Conservation (phyloP, 345 rosid species). For the Dipteronia dyeriana region DNA sequence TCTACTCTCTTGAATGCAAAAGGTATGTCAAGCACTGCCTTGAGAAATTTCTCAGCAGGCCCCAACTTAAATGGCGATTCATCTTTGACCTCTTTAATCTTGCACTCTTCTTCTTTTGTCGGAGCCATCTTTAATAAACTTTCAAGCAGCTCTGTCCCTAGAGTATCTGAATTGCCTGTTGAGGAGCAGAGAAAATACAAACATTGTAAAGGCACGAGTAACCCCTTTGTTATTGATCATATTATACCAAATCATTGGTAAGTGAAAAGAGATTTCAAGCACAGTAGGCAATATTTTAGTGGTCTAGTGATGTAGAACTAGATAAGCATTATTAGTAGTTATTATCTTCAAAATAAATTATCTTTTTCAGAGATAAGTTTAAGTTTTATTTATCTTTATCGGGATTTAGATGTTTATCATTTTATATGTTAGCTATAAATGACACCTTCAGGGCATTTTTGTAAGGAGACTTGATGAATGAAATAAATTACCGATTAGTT, state of each 20-base stretch:
- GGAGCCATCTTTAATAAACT: conserved; percentile 96
- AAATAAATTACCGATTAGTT: no score
- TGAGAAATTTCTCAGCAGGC: conserved; percentile 93
- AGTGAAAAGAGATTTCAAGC: background rate
- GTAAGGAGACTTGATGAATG: no score
- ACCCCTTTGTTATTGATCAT: background rate
- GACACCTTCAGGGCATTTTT: no score
- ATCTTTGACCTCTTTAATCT: conserved; percentile 73
- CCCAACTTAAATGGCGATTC: conserved; percentile 80
- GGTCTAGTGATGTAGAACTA: no score
- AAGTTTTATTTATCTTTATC: no score
- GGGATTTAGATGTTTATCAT: no score
- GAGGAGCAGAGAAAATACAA: background rate
- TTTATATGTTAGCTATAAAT: no score
- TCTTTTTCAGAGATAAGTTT: no score
- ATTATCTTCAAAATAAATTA: no score
- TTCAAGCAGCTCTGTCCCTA: conserved; percentile 93
- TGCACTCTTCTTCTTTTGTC: conserved; percentile 80
- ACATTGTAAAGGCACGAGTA: background rate
- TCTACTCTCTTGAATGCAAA: conserved; percentile 86
- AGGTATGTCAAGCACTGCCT: conserved; percentile 75
- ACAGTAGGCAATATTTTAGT: background rate
- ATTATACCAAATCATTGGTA: background rate
- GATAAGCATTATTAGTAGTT: no score
- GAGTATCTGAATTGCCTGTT: conserved; percentile 79